A percentile compares a stretch with the other conserved stretches of the same genome.
Evolutionary conservation across 768 basidiomycete genomes (phyloP).

Genomic region (Leccinum longicurvipes): DNA sequence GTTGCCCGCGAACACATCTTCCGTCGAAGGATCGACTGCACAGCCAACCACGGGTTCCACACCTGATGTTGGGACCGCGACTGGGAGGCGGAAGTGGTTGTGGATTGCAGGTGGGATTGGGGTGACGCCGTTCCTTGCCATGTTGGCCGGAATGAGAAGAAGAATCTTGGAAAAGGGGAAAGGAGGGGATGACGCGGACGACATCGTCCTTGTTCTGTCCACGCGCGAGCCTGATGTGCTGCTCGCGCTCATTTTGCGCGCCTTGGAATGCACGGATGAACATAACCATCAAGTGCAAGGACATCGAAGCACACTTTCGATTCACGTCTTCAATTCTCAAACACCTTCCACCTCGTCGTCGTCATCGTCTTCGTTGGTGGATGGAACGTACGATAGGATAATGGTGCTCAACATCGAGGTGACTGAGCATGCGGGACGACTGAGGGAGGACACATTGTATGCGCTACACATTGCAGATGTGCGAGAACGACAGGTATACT

Average conservation of each 20-base stretch:
- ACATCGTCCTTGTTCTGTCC: constrained; percentile 48
- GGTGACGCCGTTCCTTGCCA: constrained; percentile 60
- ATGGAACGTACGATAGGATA: constrained; percentile 9
- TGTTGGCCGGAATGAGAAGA: constrained; percentile 35
- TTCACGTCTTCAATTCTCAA: constrained; percentile 40
- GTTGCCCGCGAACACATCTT: constrained; percentile 21
- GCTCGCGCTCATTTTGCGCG: constrained; percentile 34
- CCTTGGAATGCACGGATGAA: constrained; percentile 1
- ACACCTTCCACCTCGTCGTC: neutral
- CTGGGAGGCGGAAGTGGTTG: constrained; percentile 31
- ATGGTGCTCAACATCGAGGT: constrained; percentile 11
- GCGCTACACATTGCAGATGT: constrained; percentile 10
- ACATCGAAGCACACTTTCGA: constrained; percentile 15
- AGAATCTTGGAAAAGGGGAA: neutral
- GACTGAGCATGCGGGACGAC: constrained; percentile 19
- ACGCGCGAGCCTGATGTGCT: constrained; percentile 54
- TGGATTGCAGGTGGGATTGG: constrained; percentile 68
- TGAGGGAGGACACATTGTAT: constrained; percentile 8
- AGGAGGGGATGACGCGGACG: constrained; percentile 8
- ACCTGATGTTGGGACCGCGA: neutral
- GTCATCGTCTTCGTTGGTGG: neutral
- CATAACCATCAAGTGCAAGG: neutral
- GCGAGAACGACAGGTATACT: constrained; percentile 33
- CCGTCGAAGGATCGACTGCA: neutral
- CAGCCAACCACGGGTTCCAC: neutral